These are phyloP conservation scores for Suhomyces pyralidae DNA, from an alignment of 805 yeast genomes.

Conservation along the genomic window DNA sequence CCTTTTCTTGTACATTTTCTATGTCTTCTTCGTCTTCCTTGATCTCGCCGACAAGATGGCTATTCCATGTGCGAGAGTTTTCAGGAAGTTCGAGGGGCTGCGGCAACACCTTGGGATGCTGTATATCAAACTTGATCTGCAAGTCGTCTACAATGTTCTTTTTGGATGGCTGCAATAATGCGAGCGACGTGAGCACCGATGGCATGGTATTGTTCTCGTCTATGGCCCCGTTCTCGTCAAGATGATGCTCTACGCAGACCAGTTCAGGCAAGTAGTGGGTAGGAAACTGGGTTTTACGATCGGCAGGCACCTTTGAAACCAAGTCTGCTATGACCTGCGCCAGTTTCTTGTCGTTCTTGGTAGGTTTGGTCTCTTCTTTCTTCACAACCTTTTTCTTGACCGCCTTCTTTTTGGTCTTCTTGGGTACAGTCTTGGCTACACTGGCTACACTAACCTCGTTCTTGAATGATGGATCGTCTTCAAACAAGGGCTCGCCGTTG, in stretches of 20 bases:
- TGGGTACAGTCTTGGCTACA: not conserved
- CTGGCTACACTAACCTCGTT: not conserved
- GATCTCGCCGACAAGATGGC: constrained; percentile 11
- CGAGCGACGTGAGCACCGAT: not conserved
- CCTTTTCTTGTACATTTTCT: not conserved
- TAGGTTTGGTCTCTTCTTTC: not conserved
- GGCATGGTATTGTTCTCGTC: constrained; percentile 3
- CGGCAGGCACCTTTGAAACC: constrained; percentile 1
- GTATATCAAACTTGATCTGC: constrained; percentile 29
- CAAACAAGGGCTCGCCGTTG: constrained; percentile 26
- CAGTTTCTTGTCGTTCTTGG: constrained; percentile 1
- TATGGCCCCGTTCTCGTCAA: constrained; percentile 7
- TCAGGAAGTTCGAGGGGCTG: constrained; percentile 20
- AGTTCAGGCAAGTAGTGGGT: constrained; percentile 32
- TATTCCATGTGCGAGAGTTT: constrained; percentile 22
- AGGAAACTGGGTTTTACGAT: constrained; percentile 17
- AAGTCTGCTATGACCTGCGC: not conserved
- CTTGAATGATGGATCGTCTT: constrained; percentile 6
- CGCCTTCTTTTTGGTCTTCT: not conserved
- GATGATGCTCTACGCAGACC: constrained; percentile 14
- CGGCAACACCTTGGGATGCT: constrained; percentile 26
- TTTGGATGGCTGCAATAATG: constrained; percentile 26
- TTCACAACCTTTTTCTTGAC: not conserved
- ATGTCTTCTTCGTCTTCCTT: constrained; percentile 6
- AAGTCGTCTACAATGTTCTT: constrained; percentile 31